phyloP scores from a whole-genome alignment of 352 stramenopile species.

The Phytophthora megakarya region DNA sequence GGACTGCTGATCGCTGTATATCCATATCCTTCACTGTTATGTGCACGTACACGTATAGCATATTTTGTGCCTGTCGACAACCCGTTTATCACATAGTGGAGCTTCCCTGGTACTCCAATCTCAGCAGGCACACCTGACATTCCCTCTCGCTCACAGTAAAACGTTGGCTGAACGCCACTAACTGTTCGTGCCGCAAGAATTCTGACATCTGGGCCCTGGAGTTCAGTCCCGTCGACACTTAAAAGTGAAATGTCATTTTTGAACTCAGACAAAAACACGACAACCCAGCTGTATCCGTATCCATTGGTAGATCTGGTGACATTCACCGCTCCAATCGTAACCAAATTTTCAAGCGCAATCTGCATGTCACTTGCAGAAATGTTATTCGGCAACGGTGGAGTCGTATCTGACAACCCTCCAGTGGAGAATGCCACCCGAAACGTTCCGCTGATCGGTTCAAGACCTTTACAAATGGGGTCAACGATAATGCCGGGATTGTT shows the following conservation, averaged over 20 bases:
- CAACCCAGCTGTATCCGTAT: conserved; percentile 95
- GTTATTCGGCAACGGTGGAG: conserved; percentile 86
- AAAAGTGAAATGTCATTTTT: conserved; percentile 82
- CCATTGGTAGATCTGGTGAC: conserved; percentile 90
- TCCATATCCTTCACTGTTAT: conserved; percentile 68
- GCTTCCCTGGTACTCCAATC: conserved; percentile 35
- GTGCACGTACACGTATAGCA: conserved; percentile 61
- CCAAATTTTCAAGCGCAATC: conserved; percentile 86
- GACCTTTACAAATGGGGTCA: conserved; percentile 75
- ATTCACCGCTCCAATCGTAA: conserved; percentile 88
- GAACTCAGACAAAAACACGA: conserved; percentile 93
- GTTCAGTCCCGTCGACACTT: conserved; percentile 88
- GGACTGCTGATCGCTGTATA: conserved; percentile 51
- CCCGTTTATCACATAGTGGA: conserved; percentile 45
- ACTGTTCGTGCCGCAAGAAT: conserved; percentile 77
- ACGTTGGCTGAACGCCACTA: conserved; percentile 66
- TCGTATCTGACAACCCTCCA: conserved; percentile 80
- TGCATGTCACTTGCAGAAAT: conserved; percentile 85
- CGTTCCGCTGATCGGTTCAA: conserved; percentile 92
- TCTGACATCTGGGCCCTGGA: conserved; percentile 90
- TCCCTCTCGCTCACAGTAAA: conserved; percentile 77
- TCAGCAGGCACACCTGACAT: conserved; percentile 37
- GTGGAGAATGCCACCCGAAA: conserved; percentile 84
- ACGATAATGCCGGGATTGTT: conserved; percentile 92
- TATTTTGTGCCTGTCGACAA: conserved; percentile 69